Evolutionary conservation across 441 rosid species (phyloP), one percentile per base, ranked within the genome.

Genomic region (Pelargonium myrrhifolium): DNA sequence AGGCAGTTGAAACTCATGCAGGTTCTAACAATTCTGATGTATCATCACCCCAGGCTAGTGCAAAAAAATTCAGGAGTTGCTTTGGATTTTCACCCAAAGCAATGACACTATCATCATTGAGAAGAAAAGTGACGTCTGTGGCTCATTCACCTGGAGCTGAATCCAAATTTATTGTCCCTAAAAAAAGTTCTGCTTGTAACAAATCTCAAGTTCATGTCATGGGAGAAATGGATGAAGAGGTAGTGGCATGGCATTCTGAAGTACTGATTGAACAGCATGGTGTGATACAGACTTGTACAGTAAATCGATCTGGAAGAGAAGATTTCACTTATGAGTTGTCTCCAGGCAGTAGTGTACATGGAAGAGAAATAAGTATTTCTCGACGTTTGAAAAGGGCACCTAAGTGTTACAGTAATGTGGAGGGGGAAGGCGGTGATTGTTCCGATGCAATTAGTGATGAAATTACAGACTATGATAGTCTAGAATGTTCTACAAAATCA

Each of bases 231-330:
- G 83, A 79, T 31, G 79, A 76, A 74, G 81, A 80, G 62, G 71
- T 20, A 59, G 68, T 70, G 64, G 65, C 72, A 65, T 75, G 81
- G 83, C 72, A 76, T 69, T 76, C 79, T 63, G 87, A 78, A 71
- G 75, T n/a, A n/a, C n/a, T 77, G 67, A 80, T 76, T 77, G 81
- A 77, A 62, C 77, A 72, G 69, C 61, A 55, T 82, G 76, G 70
- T 17, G 78, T 73, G 64, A 58, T 70, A 68, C 81, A 76, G 65
- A 69, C 67, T 70, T 79, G 68, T 76, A 71, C 67, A 37, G 80
- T 74, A 63, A 76, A 73, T 72, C 78, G 70, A 60, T 75, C 65
- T 63, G 84, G 65, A 71, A 67, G 75, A 69, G 80, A 82, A 68
- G 80, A 79, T 64, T 49, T 69, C 63, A 69, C 65, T 43, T 74